Conservation (phyloP, 2,329 filamentous ascomycete species). For the Fonsecaea pedrosoi region DNA sequence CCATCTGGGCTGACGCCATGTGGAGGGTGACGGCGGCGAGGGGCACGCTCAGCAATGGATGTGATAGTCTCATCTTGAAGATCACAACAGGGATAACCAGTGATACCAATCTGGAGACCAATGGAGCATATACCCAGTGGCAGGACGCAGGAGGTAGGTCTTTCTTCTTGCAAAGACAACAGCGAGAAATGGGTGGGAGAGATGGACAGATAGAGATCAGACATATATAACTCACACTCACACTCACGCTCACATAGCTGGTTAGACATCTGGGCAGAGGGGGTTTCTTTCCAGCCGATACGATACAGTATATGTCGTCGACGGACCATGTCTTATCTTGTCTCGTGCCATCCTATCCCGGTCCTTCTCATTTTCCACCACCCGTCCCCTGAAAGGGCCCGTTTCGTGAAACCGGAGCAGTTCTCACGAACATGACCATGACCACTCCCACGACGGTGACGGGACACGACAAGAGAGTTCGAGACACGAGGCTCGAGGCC, state of each 20-base stretch:
- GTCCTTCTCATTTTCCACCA: neutral
- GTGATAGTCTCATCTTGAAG: conserved; percentile 1
- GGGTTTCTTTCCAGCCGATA: neutral
- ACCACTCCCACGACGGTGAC: too few species aligned
- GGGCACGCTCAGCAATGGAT: neutral
- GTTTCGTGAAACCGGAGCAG: neutral
- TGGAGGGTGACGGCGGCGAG: neutral
- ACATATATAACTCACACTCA: too few species aligned
- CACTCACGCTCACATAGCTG: too few species aligned
- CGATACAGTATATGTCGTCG: too few species aligned
- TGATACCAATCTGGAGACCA: neutral
- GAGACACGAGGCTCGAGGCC: neutral
- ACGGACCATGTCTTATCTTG: too few species aligned
- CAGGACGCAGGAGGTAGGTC: neutral
- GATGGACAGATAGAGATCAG: neutral
- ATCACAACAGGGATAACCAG: neutral
- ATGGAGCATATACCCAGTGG: too few species aligned
- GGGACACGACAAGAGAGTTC: neutral
- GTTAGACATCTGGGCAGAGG: neutral
- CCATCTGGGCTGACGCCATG: neutral
- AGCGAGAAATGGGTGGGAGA: neutral
- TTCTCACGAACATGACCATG: neutral
- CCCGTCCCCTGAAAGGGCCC: neutral
- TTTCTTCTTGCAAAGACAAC: neutral
- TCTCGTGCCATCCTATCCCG: too few species aligned